These are phyloP conservation scores for Pistacia vera DNA, from an alignment of 345 rosid genomes.

Conservation along the genomic window DNA sequence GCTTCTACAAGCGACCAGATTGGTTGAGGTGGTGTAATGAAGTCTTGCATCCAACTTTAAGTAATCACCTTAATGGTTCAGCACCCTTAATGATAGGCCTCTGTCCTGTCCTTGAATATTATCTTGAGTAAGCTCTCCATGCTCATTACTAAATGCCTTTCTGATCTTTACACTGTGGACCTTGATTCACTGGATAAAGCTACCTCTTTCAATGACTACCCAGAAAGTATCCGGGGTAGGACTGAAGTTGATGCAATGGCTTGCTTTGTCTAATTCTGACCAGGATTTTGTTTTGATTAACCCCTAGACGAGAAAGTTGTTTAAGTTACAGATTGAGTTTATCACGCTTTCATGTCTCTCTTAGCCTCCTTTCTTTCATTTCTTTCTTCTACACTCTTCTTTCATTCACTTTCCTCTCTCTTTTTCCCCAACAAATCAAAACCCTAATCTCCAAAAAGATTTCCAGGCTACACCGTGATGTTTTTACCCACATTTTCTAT, in stretches of 20 bases:
- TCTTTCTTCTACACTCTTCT: no score
- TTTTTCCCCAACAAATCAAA: no score
- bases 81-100: constrained; percentile 51
- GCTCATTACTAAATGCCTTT: constrained; percentile 62
- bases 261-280: constrained; percentile 49
- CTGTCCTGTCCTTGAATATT: constrained; percentile 57
- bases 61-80: background rate
- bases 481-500: no score
- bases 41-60: background rate
- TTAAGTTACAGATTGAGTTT: background rate
- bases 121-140: constrained; percentile 55
- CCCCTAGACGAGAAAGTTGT: constrained; percentile 24
- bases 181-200: constrained; percentile 37
- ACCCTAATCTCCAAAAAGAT: no score
- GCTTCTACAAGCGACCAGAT: no score
- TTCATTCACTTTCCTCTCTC: no score
- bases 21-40: background rate
- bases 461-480: no score
- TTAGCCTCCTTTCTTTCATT: background rate
- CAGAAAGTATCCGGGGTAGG: constrained; percentile 41
- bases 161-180: constrained; percentile 39
- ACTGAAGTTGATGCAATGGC: constrained; percentile 54
- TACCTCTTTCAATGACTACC: constrained; percentile 42
- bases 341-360: no score
- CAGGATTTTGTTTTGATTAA: constrained; percentile 55